phyloP scores from a whole-genome alignment of 2,329 filamentous ascomycete species.

The Claviceps sp. region DNA sequence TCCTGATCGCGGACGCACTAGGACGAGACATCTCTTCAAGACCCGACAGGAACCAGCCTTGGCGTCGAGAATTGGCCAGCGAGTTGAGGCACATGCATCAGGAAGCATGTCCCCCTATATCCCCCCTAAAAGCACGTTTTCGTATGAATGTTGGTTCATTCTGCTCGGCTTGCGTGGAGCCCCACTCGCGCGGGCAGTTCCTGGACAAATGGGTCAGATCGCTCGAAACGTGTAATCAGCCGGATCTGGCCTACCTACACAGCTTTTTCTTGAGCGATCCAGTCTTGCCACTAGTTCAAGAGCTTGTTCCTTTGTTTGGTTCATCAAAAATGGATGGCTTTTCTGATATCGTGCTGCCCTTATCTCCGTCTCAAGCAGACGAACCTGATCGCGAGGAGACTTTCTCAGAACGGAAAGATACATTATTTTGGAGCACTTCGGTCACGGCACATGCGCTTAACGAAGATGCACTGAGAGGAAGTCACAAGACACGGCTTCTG shows the following conservation, averaged over 20 bases:
- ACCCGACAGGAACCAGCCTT: background rate
- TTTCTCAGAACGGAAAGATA: constrained; percentile 50
- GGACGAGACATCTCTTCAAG: background rate
- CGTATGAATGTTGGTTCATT: constrained; percentile 52
- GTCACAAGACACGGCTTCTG: constrained; percentile 59
- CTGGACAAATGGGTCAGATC: constrained; percentile 51
- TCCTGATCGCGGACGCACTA: background rate
- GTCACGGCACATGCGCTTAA: constrained; percentile 41
- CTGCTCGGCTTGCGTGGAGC: constrained; percentile 48
- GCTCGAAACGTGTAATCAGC: constrained; percentile 60
- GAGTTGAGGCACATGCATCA: constrained; percentile 29
- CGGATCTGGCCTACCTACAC: constrained; percentile 61
- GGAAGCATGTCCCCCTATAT: constrained; percentile 47
- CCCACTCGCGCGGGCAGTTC: constrained; percentile 55
- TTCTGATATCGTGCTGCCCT: constrained; percentile 63
- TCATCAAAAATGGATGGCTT: constrained; percentile 60
- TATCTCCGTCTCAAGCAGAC: constrained; percentile 29
- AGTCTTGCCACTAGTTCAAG: constrained; percentile 45
- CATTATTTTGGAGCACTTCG: constrained; percentile 63
- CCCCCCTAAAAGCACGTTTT: constrained; percentile 42
- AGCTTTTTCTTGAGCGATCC: constrained; percentile 58
- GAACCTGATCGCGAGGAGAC: constrained; percentile 27
- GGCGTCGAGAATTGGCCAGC: constrained; percentile 6
- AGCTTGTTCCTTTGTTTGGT: constrained; percentile 63
- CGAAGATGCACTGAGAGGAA: constrained; percentile 45